Conservation (phyloP, 805 yeast species). For the Metschnikowia chrysomelidarum region DNA sequence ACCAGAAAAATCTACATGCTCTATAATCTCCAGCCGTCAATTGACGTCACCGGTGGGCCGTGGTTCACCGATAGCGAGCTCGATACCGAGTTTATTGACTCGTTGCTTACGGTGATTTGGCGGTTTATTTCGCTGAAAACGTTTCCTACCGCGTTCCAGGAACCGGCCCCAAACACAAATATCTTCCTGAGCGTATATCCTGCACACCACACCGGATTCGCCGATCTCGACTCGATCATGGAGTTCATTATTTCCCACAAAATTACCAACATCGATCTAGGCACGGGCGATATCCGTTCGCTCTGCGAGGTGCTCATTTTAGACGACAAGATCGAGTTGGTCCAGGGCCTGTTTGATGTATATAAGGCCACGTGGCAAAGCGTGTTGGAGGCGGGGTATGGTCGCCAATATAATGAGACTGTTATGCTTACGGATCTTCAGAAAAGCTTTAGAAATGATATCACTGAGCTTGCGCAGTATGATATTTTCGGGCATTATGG, state of each 20-base stretch:
- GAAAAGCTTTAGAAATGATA: conserved; percentile 12
- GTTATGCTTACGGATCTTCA: conserved; percentile 13
- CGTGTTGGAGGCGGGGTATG: conserved; percentile 67
- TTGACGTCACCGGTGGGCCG: conserved; percentile 97
- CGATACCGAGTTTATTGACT: conserved; percentile 89
- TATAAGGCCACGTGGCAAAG: conserved; percentile 85
- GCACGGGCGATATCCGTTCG: conserved; percentile 68
- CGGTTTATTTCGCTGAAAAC: conserved; percentile 74
- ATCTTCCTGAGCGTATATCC: conserved; percentile 51
- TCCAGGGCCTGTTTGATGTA: conserved; percentile 50
- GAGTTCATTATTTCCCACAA: conserved; percentile 69
- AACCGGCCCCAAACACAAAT: conserved; percentile 32
- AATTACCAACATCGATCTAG: conserved; percentile 79
- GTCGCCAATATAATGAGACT: conserved; percentile 28
- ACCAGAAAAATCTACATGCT: conserved; percentile 96
- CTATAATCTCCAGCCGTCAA: conserved; percentile 87
- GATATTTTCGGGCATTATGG: conserved; percentile 44
- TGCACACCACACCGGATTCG: conserved; percentile 59
- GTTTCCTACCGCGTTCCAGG: conserved; percentile 68
- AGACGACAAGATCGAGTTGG: conserved; percentile 79
- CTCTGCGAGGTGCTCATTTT: conserved; percentile 83
- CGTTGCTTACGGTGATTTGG: conserved; percentile 83
- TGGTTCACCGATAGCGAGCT: conserved; percentile 97
- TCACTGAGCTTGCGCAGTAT: conserved; percentile 21
- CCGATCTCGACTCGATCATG: conserved; percentile 70